phyloP scores from a whole-genome alignment of 176 grass and related monocot genomes.

The Bothriochloa decipiens region DNA sequence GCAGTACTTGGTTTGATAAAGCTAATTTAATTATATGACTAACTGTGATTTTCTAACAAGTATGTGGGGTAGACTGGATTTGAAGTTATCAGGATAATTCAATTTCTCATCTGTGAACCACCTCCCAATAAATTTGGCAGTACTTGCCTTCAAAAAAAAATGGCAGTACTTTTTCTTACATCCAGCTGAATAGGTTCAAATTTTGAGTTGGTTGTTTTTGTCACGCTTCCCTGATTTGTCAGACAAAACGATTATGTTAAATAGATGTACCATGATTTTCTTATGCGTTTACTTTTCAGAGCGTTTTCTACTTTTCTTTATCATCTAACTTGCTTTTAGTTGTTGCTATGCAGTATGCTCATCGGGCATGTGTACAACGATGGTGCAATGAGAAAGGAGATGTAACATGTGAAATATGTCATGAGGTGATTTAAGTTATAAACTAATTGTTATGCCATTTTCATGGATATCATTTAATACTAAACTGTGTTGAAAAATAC shows the following conservation, averaged over 20 bases:
- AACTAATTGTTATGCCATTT: slow-evolving; percentile 10
- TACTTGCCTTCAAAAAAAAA: too few species aligned
- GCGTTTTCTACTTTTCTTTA: not conserved
- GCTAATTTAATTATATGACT: slow-evolving; percentile 1
- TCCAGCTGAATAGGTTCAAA: slow-evolving; percentile 6
- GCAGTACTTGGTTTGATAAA: not conserved
- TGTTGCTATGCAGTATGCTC: slow-evolving; percentile 73
- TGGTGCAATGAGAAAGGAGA: slow-evolving; percentile 98
- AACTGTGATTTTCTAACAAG: not conserved
- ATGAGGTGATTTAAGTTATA: slow-evolving; percentile 53
- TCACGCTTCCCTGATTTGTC: slow-evolving; percentile 22
- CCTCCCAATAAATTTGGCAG: not conserved
- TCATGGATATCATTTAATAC: not conserved
- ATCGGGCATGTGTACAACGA: slow-evolving; percentile 79
- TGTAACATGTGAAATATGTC: slow-evolving; percentile 84
- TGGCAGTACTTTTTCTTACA: not conserved
- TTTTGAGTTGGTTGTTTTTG: not conserved
- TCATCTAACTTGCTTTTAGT: slow-evolving; percentile 39
- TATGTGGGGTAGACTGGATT: not conserved
- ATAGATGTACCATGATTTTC: slow-evolving; percentile 9
- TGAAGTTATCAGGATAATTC: not conserved
- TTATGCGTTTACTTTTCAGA: not conserved
- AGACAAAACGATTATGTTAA: slow-evolving; percentile 21
- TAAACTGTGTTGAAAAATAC: slow-evolving; percentile 40
- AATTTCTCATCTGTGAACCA: not conserved